Base-by-base conservation (phyloP, 768 basidiomycete genomes). In the Pleurotus platypus region DNA sequence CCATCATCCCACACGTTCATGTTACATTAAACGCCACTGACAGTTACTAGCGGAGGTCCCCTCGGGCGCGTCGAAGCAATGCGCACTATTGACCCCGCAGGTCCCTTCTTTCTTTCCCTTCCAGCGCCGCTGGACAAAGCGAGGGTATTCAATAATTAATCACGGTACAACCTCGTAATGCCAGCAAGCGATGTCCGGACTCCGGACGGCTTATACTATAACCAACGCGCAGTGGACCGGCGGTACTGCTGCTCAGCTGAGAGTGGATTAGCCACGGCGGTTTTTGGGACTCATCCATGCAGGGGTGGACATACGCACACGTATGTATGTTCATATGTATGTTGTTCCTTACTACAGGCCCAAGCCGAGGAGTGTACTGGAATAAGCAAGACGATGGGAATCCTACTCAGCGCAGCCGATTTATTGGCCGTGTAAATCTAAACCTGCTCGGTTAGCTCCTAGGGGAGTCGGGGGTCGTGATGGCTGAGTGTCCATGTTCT, bases 391-490 rank as follows among this genome's bases (percentile, higher is more conserved):
- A 45, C n/a, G 42, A 45, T 35, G 30, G 30, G 30, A 35, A 35
- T 35, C 30, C 30, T 4, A 35, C 30, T 35, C 30, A 35, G 30
- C 30, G 30, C 30, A 35, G 30, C 30, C 30, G 30, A 35, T 35
- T 35, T 35, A 35, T 35, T 35, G 9, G 30, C 30, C 30, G 30
- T 11, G 30, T 35, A 45, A 45, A 16, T 45, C 43, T 16, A 45
- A 16, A 16, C 6, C 6, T 15, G 26, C 27, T 50, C 30, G 49
- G 49, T 35, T 50, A 50, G 49, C 27, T 50, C 30, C 49, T 50
- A 26, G n/a, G 20, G 49, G 27, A 24, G 49, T 35, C 49, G 37
- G 49, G 49, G 49, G 49, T 50, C 49, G 15, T 48, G 46, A 48
- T 48, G 46, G 11, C n/a, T 48, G 46, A 24, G n/a, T n/a, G 11